A percentile compares a stretch with the other conserved stretches of the same genome.
These are phyloP conservation scores for Suhomyces choctaworum DNA, from an alignment of 1,139 yeast species.

Conservation along the genomic window DNA sequence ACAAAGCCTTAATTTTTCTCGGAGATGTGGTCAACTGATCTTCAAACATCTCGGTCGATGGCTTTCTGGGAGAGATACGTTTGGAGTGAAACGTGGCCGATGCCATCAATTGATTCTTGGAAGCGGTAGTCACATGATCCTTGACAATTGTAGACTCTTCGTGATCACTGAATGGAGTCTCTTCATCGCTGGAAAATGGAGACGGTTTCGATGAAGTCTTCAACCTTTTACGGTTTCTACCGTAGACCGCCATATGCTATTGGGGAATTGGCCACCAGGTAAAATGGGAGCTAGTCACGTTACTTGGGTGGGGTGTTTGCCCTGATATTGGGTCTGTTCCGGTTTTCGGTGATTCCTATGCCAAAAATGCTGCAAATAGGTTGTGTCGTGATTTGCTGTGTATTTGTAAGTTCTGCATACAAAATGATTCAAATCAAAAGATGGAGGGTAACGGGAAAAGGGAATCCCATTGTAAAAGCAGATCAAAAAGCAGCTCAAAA, in stretches of 20 bases:
- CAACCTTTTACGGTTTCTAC: constrained; percentile 7
- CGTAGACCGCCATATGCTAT: constrained; percentile 13
- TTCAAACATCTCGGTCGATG: background rate
- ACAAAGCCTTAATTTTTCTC: constrained; percentile 10
- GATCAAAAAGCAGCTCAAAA: too few relatives aligned
- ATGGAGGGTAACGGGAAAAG: too few relatives aligned
- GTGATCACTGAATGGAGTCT: background rate
- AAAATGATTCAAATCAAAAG: too few relatives aligned
- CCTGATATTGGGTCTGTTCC: too few relatives aligned
- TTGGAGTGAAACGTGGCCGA: constrained; percentile 3
- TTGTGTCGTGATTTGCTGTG: too few relatives aligned
- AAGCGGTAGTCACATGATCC: constrained; percentile 5
- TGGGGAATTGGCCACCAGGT: too few relatives aligned
- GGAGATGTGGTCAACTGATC: constrained; percentile 23
- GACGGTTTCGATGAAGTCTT: constrained; percentile 4
- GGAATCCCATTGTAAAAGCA: too few relatives aligned
- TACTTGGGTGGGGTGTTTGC: too few relatives aligned
- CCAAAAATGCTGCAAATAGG: too few relatives aligned
- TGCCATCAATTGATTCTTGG: constrained; percentile 5
- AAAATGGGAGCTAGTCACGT: too few relatives aligned
- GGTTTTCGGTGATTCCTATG: too few relatives aligned
- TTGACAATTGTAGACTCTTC: constrained; percentile 1
- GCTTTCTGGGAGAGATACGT: constrained; percentile 5
- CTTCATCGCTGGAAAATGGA: constrained; percentile 14
- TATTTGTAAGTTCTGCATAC: too few relatives aligned